Conservation (phyloP, 2,329 filamentous ascomycete genomes). For the Pochonia chlamydosporia region DNA sequence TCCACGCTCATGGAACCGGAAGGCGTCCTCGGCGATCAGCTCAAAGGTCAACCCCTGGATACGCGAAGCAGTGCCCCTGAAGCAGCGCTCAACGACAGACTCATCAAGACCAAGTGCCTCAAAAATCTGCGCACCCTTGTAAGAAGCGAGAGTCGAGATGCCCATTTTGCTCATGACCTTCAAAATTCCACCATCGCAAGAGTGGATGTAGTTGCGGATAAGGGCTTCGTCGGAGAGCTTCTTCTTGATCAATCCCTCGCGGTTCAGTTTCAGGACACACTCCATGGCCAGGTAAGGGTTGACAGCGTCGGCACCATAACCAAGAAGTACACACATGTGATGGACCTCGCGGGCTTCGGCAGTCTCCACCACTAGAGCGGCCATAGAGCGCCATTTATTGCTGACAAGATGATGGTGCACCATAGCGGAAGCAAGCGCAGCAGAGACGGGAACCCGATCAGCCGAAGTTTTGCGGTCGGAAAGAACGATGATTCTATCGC, state of each 20-base stretch:
- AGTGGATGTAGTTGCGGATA: slow-evolving; percentile 95
- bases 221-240: slow-evolving; percentile 75
- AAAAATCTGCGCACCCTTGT: slow-evolving; percentile 98
- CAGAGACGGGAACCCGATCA: slow-evolving; percentile 78
- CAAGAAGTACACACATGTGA: slow-evolving; percentile 96
- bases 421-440: slow-evolving; percentile 83
- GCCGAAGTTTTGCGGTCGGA: slow-evolving; percentile 82
- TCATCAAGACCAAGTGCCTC: slow-evolving; percentile 93
- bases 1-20: slow-evolving; percentile 90
- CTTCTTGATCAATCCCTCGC: slow-evolving; percentile 88
- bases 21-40: slow-evolving; percentile 86
- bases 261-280: slow-evolving; percentile 94
- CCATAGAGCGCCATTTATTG: slow-evolving; percentile 92
- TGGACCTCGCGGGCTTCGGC: slow-evolving; percentile 95
- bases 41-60: slow-evolving; percentile 94
- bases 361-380: slow-evolving; percentile 82
- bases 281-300: slow-evolving; percentile 95
- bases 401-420: slow-evolving; percentile 92
- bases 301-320: slow-evolving; percentile 89
- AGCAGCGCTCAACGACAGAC: slow-evolving; percentile 86
- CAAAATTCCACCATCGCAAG: slow-evolving; percentile 89
- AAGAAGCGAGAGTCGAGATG: slow-evolving; percentile 91
- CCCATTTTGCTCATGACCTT: slow-evolving; percentile 99
- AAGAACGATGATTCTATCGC: slow-evolving; percentile 79
- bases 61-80: slow-evolving; percentile 87